Percentiles rank a stretch among this genome's conserved stretches.
These are phyloP conservation scores for Aristolochia contorta DNA, from an alignment of 164 flowering plant genomes.

Conservation along the genomic window DNA sequence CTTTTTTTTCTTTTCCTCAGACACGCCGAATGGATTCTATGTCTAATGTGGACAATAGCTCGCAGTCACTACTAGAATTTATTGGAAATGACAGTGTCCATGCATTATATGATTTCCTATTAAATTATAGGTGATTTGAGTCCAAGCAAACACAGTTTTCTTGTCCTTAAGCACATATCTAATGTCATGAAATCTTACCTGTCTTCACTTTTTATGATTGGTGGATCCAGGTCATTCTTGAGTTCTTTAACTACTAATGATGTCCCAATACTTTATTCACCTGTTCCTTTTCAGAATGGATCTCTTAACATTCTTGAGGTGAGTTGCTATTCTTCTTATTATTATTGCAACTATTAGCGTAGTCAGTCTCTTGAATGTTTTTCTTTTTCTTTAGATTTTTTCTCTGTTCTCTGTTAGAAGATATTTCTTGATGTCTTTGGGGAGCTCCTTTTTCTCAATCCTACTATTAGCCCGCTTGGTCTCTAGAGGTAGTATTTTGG, in stretches of 20 bases:
- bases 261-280: conserved; percentile 80
- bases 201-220: neutral
- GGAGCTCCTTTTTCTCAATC: too few species aligned
- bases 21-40: conserved; percentile 40
- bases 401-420: too few species aligned
- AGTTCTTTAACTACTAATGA: conserved; percentile 50
- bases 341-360: neutral
- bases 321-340: conserved; percentile 6
- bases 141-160: neutral
- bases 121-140: conserved; percentile 71
- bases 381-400: too few species aligned
- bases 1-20: conserved; percentile 25
- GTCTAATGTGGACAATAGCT: conserved; percentile 61
- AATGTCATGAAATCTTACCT: too few species aligned
- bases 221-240: conserved; percentile 45
- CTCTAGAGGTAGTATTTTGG: too few species aligned
- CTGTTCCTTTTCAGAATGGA: conserved; percentile 78
- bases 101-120: conserved; percentile 68
- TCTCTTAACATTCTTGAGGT: conserved; percentile 81
- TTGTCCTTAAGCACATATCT: neutral
- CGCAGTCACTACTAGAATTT: conserved; percentile 70
- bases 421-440: too few species aligned
- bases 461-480: too few species aligned
- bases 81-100: conserved; percentile 62
- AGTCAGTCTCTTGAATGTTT: too few species aligned